phyloP scores from a whole-genome alignment of 169 alveolate genomes.

The Perkinsus olseni region DNA sequence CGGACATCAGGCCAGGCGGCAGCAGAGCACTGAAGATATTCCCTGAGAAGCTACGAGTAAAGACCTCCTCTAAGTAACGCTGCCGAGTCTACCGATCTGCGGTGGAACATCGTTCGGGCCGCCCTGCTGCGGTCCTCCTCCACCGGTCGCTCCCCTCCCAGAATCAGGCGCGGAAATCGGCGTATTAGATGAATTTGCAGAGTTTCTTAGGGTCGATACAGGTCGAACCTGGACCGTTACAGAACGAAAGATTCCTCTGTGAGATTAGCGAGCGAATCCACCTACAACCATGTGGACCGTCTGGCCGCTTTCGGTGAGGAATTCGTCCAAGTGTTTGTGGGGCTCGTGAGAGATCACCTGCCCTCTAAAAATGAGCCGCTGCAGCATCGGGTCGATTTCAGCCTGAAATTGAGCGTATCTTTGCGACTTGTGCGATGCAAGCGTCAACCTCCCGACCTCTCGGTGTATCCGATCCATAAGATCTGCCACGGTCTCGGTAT shows the following conservation, averaged over 20 bases:
- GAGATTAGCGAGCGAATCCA: too few species aligned
- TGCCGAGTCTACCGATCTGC: background rate
- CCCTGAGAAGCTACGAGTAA: background rate
- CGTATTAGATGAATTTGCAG: background rate
- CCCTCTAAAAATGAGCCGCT: background rate
- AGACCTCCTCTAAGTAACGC: background rate
- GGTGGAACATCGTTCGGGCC: background rate
- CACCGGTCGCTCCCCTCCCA: too few species aligned
- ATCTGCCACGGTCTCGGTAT: background rate
- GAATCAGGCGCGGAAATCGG: background rate
- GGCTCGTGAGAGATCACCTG: background rate
- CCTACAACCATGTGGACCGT: background rate
- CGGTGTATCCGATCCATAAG: background rate
- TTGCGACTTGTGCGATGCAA: too few species aligned
- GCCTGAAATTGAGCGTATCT: background rate
- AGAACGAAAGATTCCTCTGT: too few species aligned
- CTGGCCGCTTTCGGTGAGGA: background rate
- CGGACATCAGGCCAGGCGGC: background rate
- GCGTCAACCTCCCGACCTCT: too few species aligned
- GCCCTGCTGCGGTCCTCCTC: background rate
- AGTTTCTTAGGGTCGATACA: background rate
- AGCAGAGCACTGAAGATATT: background rate
- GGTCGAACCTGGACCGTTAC: background rate
- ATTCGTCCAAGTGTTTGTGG: background rate
- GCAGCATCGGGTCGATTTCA: background rate